Evolutionary conservation across 768 basidiomycete genomes (phyloP), one percentile per base, ranked within the genome.

Genomic region (Leccinellum luteum): DNA sequence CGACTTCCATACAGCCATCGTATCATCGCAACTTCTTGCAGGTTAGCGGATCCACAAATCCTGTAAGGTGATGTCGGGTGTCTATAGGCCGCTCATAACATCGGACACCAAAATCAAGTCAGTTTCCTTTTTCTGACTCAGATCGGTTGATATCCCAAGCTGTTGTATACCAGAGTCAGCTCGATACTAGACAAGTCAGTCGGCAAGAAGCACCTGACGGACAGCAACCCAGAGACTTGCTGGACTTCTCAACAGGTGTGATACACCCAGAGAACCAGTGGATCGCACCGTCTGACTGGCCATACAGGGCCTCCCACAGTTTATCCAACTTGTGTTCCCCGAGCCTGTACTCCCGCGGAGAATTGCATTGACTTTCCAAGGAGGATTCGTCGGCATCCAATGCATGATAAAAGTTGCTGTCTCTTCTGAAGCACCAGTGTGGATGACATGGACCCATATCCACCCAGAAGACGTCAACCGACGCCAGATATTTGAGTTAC

Each of bases 401-500:
- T 91, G 89, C 66, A 65, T 74, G 2, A 64, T 92, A 9, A 74
- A 80, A 45, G 65, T 77, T 23, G 72, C 73, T 28, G 61, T 66
- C 27, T 64, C 69, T n/a, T 55, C 62, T 30, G 61, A 62, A 32
- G 75, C 75, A 38, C 58, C 68, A 25, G 73, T 73, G 47, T 90
- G 88, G 88, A 70, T 68, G 51, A 64, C 70, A 7, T 69, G 85
- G 58, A 77, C 79, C 1, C 75, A 79, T 21, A 75, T 92, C 62
- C 92, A 85, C 66, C 90, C 92, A 3, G 86, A 90, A 63, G 90
- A 94, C 65, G 85, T 87, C 55, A 93, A 94, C 67, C 78, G 86
- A 47, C 77, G 77, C 30, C 92, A 94, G 69, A 67, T 63, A 7
- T 94, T 94, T 63, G 80, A 84, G 54, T 67, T 92, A 12, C 59